Conservation (phyloP, 345 rosid genomes). For the Lepidium didymum region DNA sequence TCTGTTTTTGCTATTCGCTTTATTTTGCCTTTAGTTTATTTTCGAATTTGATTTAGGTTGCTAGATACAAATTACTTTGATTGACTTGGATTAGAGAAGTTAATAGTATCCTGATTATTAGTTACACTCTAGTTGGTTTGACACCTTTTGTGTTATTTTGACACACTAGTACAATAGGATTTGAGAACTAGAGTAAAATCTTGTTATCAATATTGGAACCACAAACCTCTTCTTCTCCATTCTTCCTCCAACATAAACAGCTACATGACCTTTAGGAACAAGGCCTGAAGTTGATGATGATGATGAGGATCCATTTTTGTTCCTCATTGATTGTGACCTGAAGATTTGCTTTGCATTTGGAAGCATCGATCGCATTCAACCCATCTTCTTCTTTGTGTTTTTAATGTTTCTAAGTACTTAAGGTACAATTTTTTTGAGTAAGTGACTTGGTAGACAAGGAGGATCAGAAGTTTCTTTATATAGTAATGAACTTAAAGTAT, state of each 20-base stretch:
- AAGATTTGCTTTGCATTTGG: constrained; percentile 31
- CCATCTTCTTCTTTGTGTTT: constrained; percentile 13
- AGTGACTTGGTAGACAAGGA: constrained; percentile 22
- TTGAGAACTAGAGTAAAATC: no score
- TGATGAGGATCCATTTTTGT: constrained; percentile 16
- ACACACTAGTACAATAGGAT: no score
- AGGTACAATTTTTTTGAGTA: not conserved
- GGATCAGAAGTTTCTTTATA: constrained; percentile 17
- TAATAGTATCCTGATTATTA: no score
- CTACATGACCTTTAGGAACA: constrained; percentile 37
- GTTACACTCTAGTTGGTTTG: no score
- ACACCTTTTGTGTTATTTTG: no score
- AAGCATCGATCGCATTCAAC: constrained; percentile 32
- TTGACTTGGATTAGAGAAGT: no score
- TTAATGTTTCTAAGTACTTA: not conserved
- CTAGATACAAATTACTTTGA: no score
- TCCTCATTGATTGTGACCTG: constrained; percentile 26
- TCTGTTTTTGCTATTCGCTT: no score
- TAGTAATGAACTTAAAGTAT: not conserved
- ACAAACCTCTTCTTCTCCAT: constrained; percentile 50
- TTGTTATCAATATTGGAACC: constrained; percentile 38
- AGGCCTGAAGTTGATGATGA: constrained; percentile 16
- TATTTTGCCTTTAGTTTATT: no score
- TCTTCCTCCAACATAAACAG: constrained; percentile 30
- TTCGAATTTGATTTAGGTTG: no score